Conservation (phyloP, 805 yeast genomes). For the Starmerella scarabaei region DNA sequence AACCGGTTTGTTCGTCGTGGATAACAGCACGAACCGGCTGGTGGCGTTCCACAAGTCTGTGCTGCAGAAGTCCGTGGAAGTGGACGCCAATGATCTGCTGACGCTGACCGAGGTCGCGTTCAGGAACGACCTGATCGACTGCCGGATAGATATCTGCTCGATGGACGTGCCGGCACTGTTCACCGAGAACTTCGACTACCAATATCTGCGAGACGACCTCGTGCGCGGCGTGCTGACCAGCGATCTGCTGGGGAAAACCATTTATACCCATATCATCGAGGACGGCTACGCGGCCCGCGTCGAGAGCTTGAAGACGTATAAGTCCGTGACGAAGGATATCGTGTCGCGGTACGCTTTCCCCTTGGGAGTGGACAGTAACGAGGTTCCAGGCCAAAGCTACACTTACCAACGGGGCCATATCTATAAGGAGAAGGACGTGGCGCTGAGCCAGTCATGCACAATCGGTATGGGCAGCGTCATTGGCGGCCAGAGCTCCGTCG, state of each 20-base stretch:
- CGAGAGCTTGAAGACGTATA: slow-evolving; percentile 89
- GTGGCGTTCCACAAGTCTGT: slow-evolving; percentile 60
- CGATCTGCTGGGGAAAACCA: slow-evolving; percentile 79
- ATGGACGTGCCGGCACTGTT: slow-evolving; percentile 90
- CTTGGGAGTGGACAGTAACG: slow-evolving; percentile 74
- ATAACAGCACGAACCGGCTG: slow-evolving; percentile 60
- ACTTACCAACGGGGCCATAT: slow-evolving; percentile 72
- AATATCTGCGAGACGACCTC: slow-evolving; percentile 71
- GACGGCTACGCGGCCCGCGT: slow-evolving; percentile 86
- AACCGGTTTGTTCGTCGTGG: slow-evolving; percentile 65
- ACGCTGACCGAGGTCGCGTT: slow-evolving; percentile 59
- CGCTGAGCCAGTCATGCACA: slow-evolving; percentile 77
- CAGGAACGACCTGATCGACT: slow-evolving; percentile 88
- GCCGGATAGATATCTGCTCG: slow-evolving; percentile 91
- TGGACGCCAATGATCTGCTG: slow-evolving; percentile 43
- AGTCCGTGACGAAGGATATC: slow-evolving; percentile 79
- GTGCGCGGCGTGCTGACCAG: slow-evolving; percentile 81
- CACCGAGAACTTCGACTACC: slow-evolving; percentile 94
- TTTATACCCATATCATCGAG: slow-evolving; percentile 72
- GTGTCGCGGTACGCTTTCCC: slow-evolving; percentile 91
- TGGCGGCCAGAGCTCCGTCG: slow-evolving; percentile 64
- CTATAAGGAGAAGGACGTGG: slow-evolving; percentile 79
- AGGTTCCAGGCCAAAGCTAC: slow-evolving; percentile 47
- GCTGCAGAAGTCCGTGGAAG: slow-evolving; percentile 30
- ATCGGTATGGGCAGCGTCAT: slow-evolving; percentile 70